phyloP scores from a whole-genome alignment of 148 eudicot species.

The Fagopyrum homotropicum region DNA sequence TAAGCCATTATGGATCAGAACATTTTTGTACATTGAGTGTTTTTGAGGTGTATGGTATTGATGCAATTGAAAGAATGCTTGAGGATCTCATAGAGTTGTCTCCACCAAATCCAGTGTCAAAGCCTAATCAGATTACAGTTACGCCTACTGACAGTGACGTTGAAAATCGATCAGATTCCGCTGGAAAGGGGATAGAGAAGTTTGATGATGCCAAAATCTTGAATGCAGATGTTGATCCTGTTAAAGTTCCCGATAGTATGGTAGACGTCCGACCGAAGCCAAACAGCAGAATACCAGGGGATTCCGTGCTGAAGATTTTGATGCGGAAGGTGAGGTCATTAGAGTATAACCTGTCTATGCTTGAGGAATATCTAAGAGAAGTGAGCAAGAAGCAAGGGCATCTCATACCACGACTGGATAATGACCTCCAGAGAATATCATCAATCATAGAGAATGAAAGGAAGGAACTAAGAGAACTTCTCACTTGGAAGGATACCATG shows the following conservation, averaged over 20 bases:
- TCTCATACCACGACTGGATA: constrained; percentile 53
- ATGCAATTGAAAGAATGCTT: constrained; percentile 89
- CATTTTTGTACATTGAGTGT: constrained; percentile 81
- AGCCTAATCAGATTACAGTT: background rate
- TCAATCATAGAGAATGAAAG: constrained; percentile 47
- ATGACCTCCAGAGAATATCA: constrained; percentile 39
- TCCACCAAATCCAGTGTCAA: background rate
- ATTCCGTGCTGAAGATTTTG: constrained; percentile 73
- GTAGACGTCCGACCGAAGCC: constrained; percentile 37
- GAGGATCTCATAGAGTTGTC: constrained; percentile 75
- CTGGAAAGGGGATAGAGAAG: background rate
- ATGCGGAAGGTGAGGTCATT: constrained; percentile 84
- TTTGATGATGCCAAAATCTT: background rate
- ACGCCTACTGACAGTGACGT: background rate
- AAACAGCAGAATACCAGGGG: constrained; percentile 63
- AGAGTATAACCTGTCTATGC: constrained; percentile 57
- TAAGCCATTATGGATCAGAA: constrained; percentile 78
- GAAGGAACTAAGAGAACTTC: constrained; percentile 45
- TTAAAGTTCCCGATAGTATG: constrained; percentile 41
- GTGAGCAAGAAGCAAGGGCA: constrained; percentile 60
- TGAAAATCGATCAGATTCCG: background rate
- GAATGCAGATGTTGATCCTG: constrained; percentile 5
- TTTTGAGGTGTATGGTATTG: constrained; percentile 80
- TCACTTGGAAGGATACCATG: constrained; percentile 62
- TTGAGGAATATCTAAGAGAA: constrained; percentile 79